Conservation (phyloP, 1,139 yeast species). For the Barnettozyma hawaiiensis region DNA sequence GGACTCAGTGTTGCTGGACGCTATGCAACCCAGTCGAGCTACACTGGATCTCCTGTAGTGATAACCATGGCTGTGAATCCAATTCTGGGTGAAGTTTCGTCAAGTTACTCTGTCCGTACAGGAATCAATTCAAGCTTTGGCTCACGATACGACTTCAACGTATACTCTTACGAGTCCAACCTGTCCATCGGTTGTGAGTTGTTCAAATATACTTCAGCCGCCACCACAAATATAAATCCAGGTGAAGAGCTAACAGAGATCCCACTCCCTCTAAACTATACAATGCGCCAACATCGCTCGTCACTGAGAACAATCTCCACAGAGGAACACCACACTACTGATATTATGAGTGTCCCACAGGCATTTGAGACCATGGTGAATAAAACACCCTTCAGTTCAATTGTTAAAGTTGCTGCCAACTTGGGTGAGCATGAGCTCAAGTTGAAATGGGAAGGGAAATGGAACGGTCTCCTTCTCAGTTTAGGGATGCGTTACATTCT, state of each 20-base stretch:
- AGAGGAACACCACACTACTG: conserved; percentile 18
- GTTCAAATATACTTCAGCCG: conserved; percentile 48
- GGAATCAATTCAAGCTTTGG: conserved; percentile 73
- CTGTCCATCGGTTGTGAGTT: conserved; percentile 82
- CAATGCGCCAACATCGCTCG: conserved; percentile 29
- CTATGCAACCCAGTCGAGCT: conserved; percentile 80
- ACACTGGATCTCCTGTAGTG: conserved; percentile 84
- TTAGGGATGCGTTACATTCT: neutral
- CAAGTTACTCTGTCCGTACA: conserved; percentile 84
- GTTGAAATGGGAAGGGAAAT: conserved; percentile 83
- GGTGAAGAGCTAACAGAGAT: conserved; percentile 11
- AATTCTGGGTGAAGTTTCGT: conserved; percentile 80
- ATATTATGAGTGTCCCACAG: conserved; percentile 36
- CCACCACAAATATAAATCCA: neutral
- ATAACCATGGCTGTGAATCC: conserved; percentile 89
- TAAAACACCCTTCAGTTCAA: conserved; percentile 58
- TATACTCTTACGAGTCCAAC: conserved; percentile 87
- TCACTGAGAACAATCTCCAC: conserved; percentile 26
- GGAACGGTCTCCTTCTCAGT: conserved; percentile 56
- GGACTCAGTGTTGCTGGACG: conserved; percentile 80
- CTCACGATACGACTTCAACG: conserved; percentile 82
- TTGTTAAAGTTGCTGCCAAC: conserved; percentile 70
- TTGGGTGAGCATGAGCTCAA: conserved; percentile 56
- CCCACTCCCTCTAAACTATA: conserved; percentile 24
- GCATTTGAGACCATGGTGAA: conserved; percentile 50